Evolutionary conservation across 805 yeast species (phyloP), one percentile per base, ranked within the genome.

Genomic region (Teunomyces lycoperdinae): DNA sequence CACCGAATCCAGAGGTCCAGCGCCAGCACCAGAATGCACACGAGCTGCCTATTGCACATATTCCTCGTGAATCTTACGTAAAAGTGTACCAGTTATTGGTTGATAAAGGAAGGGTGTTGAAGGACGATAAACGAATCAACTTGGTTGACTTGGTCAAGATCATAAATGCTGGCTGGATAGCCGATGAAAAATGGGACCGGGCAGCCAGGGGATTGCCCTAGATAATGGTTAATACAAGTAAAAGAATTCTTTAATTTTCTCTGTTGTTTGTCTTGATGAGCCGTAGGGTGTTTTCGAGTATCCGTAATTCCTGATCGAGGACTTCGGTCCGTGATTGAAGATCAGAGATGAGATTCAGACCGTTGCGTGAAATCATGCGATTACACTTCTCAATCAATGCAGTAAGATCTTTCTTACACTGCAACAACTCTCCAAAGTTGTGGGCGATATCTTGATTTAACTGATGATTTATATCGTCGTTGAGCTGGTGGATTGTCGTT

Each of bases 81-180:
- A 76, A 79, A 16, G 77, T 92, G 8, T 92, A 89, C 64, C 77
- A 77, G 47, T 78, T 78, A 53, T 70, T 92, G 56, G 85, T 91
- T 26, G 79, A 84, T 39, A 84, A 85, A 58, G 84, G 84, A 32
- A 82, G 83, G 56, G 75, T 80, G 5, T 74, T 92, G 57, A 84
- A 81, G 57, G 73, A 73, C 47, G 67, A 62, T 31, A 67, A 62
- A 48, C 87, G 90, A 11, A 72, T 92, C 67, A 89, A 87, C 63
- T 76, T 92, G 57, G 74, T 72, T 49, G 96, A 89, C 62, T 81
- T 87, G 36, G 62, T 89, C 44, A 77, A 78, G 53, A 79, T 91
- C 20, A 77, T 91, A 36, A 83, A 88, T 57, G 80, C 86, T 3
- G 97, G 97, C 14, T 91, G 98, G 98, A 76, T 78, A 11, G 84